These are phyloP conservation scores for Nasturtium officinale DNA, from an alignment of 345 rosid genomes.

Conservation along the genomic window DNA sequence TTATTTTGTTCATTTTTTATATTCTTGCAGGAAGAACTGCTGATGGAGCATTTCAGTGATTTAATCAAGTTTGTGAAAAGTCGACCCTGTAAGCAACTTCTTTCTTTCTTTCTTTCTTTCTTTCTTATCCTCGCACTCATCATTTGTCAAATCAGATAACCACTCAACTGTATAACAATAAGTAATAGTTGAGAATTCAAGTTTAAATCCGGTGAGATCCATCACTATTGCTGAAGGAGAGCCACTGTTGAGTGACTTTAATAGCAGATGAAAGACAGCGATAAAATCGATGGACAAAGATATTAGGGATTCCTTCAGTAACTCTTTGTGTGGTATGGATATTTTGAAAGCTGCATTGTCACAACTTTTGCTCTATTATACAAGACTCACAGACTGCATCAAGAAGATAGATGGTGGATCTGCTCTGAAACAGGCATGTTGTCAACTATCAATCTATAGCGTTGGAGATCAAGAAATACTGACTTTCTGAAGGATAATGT, in stretches of 20 bases:
- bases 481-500: constrained; percentile 57
- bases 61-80: constrained; percentile 85
- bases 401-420: constrained; percentile 77
- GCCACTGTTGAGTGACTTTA: constrained; percentile 82
- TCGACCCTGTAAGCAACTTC: constrained; percentile 71
- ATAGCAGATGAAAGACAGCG: constrained; percentile 83
- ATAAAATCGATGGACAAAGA: constrained; percentile 96
- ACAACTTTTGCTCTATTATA: constrained; percentile 82
- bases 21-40: constrained; percentile 75
- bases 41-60: constrained; percentile 84
- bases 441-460: constrained; percentile 77
- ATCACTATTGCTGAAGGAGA: constrained; percentile 75
- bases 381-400: constrained; percentile 80
- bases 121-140: background rate
- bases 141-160: background rate
- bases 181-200: constrained; percentile 72
- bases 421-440: constrained; percentile 77
- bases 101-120: too few species aligned
- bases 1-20: background rate
- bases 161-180: background rate
- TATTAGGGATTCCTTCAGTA: constrained; percentile 89
- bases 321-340: constrained; percentile 92
- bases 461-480: constrained; percentile 89
- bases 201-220: constrained; percentile 60
- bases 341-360: constrained; percentile 89